Base-by-base conservation (phyloP, 768 basidiomycete genomes). In the Lanmaoa rubissima region DNA sequence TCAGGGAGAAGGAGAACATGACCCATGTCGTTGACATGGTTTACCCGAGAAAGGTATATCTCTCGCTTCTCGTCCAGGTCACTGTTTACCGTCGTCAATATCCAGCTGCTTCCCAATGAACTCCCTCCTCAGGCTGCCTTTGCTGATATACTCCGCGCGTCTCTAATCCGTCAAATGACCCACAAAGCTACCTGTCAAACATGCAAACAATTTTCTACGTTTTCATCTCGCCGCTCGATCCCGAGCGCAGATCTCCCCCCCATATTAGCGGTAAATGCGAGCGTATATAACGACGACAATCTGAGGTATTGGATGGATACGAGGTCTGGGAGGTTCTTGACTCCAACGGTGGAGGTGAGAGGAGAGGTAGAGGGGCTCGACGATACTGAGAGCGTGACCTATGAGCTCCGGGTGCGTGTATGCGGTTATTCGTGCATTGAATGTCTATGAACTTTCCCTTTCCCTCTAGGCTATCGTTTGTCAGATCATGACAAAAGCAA, bases 181-280 rank as follows among this genome's bases (percentile, higher is more conserved):
- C 91, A 95, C 67, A 95, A 92, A 72, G 88, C 92, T 7, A 88
- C 84, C 9, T 99, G 97, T 69, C 84, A 84, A 59, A 79, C 77
- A 2, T 98, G 96, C 77, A 89, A 87, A 69, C 84, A 86, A 38
- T 85, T 89, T 63, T 73, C 88, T 2, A 86, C 78, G 14, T 89
- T 96, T 59, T 81, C 85, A 39, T 86, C 85, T 35, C 79, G 80
- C 40, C 84, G 90, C 13, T 85, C 84, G 2, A 84, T 88, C 36
- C 73, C 84, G 17, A 79, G 83, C 12, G 69, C 73, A 46, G 82
- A 86, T 53, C 75, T 98, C 1, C 97, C 97, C 0, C 87, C 93
- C 0, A 78, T 98, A 19, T 74, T 99, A 12, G 87, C 90, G 0
- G 72, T 99, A 61, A 98, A 98, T 71, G 87, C 94, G 1, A 85